These are phyloP conservation scores for Ascochyta fabae DNA, from an alignment of 2,329 filamentous ascomycete genomes.

Conservation along the genomic window DNA sequence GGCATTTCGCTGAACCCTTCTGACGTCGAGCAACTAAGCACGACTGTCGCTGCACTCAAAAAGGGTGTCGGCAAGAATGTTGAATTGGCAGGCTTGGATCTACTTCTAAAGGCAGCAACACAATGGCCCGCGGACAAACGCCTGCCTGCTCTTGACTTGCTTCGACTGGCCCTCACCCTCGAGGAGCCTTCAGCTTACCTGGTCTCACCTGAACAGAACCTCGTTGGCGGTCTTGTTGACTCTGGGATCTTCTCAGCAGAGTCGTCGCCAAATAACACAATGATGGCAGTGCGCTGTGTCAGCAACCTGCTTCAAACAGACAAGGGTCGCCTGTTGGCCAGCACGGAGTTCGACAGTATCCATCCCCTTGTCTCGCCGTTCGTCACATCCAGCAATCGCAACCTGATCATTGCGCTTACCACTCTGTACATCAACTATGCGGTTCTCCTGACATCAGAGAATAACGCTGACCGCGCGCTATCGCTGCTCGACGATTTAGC, in stretches of 20 bases:
- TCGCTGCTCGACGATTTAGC: constrained; percentile 67
- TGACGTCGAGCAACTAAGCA: constrained; percentile 68
- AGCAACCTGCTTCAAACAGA: constrained; percentile 82
- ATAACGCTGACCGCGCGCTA: constrained; percentile 57
- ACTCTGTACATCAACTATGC: constrained; percentile 86
- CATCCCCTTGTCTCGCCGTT: constrained; percentile 69
- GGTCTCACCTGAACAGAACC: constrained; percentile 60
- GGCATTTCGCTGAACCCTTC: constrained; percentile 75
- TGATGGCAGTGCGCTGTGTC: constrained; percentile 83
- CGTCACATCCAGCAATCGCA: constrained; percentile 67
- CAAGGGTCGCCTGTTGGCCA: constrained; percentile 68
- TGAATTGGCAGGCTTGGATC: constrained; percentile 62
- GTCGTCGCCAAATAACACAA: constrained; percentile 77
- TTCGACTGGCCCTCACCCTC: constrained; percentile 78
- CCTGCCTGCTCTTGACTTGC: constrained; percentile 82
- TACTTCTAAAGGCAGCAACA: constrained; percentile 75
- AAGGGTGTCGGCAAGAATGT: constrained; percentile 44
- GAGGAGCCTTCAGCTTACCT: constrained; percentile 69
- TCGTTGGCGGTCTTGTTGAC: constrained; percentile 66
- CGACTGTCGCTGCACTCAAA: constrained; percentile 70
- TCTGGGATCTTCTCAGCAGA: constrained; percentile 64
- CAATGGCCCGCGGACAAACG: constrained; percentile 82
- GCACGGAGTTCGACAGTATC: constrained; percentile 65
- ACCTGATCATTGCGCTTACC: constrained; percentile 80
- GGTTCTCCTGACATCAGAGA: constrained; percentile 67